Evolutionary conservation across 305 asterid genomes (phyloP).

Genomic region (Caryopteris hybrid): DNA sequence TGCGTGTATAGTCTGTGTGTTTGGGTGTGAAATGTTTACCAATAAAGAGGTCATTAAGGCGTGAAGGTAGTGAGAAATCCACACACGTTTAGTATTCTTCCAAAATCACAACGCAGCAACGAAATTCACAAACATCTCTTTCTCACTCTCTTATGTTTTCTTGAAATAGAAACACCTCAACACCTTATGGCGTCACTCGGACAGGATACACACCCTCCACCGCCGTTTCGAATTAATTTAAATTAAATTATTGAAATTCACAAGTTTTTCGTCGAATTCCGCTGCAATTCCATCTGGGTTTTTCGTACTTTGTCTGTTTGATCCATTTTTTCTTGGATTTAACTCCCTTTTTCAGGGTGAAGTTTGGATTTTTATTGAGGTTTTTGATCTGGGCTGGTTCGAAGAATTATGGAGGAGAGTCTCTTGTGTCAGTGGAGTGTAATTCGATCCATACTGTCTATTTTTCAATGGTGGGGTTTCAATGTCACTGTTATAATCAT

Average conservation of each 20-base stretch:
- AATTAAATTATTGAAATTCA: constrained; percentile 10
- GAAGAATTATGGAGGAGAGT: constrained; percentile 50
- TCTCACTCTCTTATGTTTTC: background rate
- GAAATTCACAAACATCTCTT: background rate
- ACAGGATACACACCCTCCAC: constrained; percentile 26
- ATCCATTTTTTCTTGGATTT: constrained; percentile 18
- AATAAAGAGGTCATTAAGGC: constrained; percentile 28
- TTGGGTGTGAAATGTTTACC: constrained; percentile 10
- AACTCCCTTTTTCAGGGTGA: background rate
- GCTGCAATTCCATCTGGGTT: constrained; percentile 22
- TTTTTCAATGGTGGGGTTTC: constrained; percentile 92
- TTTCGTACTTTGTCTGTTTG: background rate
- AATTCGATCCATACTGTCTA: constrained; percentile 67
- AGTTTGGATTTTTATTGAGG: constrained; percentile 4
- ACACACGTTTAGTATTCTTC: constrained; percentile 11
- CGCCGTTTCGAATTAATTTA: constrained; percentile 22
- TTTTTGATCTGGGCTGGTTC: constrained; percentile 25
- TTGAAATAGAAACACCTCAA: constrained; percentile 16
- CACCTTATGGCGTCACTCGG: constrained; percentile 24
- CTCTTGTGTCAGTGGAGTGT: constrained; percentile 62
- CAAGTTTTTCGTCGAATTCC: background rate
- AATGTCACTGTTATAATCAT: constrained; percentile 89
- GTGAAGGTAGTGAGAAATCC: constrained; percentile 22
- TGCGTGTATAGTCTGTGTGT: constrained; percentile 15
- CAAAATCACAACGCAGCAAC: constrained; percentile 10